A percentile compares a stretch with the other conserved stretches of the same genome.
Evolutionary conservation across 306 rosid genomes (phyloP).

Genomic region (Medicago truncatula): DNA sequence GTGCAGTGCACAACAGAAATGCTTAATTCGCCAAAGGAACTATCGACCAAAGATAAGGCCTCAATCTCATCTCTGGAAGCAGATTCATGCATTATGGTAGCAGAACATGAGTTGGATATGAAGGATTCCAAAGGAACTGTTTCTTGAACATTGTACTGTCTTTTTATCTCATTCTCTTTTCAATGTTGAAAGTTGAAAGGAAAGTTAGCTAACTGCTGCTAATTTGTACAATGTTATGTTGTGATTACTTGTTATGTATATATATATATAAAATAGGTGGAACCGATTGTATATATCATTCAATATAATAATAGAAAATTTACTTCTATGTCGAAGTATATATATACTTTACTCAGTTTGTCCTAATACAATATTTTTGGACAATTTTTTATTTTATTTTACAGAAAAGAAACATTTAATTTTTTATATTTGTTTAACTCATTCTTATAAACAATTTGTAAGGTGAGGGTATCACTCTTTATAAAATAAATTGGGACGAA

Average conservation of each 20-base stretch:
- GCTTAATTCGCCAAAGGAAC: constrained; percentile 62
- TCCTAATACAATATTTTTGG: background rate
- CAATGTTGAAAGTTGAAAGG: constrained; percentile 45
- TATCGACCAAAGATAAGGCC: constrained; percentile 53
- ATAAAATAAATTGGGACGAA: too few relatives aligned
- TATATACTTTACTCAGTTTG: background rate
- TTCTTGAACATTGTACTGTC: constrained; percentile 54
- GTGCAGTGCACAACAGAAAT: constrained; percentile 92
- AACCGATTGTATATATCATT: constrained; percentile 43
- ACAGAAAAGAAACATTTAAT: background rate
- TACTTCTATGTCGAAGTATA: constrained; percentile 17
- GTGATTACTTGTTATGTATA: constrained; percentile 16
- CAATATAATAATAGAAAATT: constrained; percentile 37
- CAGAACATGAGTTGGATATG: constrained; percentile 83
- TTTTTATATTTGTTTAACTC: background rate
- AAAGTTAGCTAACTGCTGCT: constrained; percentile 31
- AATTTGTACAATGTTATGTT: constrained; percentile 30
- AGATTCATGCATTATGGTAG: constrained; percentile 93
- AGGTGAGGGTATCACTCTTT: background rate
- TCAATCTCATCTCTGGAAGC: constrained; percentile 72
- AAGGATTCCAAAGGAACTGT: constrained; percentile 85
- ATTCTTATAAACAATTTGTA: background rate
- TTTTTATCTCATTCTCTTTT: constrained; percentile 28
- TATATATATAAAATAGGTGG: constrained; percentile 31
- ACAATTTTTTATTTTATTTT: background rate